These are phyloP conservation scores for Steccherinum ochraceum DNA, from an alignment of 768 basidiomycete species.

Conservation along the genomic window DNA sequence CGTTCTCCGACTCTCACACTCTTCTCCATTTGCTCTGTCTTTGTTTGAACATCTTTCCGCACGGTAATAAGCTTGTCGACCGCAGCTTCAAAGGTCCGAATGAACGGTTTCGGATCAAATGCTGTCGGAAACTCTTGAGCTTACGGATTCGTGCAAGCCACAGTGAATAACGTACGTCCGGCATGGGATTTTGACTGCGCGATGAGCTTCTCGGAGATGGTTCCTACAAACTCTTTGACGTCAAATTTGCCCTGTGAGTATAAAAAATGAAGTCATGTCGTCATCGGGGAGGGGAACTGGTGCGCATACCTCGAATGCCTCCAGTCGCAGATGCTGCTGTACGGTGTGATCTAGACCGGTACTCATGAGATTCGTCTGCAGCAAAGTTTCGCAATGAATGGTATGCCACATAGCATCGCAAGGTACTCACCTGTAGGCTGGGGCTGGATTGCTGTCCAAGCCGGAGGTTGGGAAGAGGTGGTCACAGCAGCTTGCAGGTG, in stretches of 20 bases:
- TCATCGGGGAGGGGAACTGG: not conserved
- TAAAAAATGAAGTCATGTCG: no score
- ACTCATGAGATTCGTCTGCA: no score
- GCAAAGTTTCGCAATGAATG: no score
- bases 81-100: conserved; percentile 84
- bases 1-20: conserved; percentile 82
- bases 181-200: conserved; percentile 75
- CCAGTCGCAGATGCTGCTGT: conserved; percentile 31
- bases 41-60: conserved; percentile 83
- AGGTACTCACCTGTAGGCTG: no score
- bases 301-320: conserved; percentile 31
- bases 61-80: conserved; percentile 84
- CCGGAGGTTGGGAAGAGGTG: no score
- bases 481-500: no score
- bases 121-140: conserved; percentile 37
- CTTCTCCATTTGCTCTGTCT: conserved; percentile 90
- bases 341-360: conserved; percentile 44
- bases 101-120: conserved; percentile 93
- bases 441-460: no score
- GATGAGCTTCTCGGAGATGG: conserved; percentile 84
- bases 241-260: conserved; percentile 75
- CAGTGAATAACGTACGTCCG: conserved; percentile 59
- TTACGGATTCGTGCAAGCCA: not conserved
- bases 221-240: conserved; percentile 82
- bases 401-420: no score